phyloP scores from a whole-genome alignment of 2,329 filamentous ascomycete species.

The Microcera coccophila region DNA sequence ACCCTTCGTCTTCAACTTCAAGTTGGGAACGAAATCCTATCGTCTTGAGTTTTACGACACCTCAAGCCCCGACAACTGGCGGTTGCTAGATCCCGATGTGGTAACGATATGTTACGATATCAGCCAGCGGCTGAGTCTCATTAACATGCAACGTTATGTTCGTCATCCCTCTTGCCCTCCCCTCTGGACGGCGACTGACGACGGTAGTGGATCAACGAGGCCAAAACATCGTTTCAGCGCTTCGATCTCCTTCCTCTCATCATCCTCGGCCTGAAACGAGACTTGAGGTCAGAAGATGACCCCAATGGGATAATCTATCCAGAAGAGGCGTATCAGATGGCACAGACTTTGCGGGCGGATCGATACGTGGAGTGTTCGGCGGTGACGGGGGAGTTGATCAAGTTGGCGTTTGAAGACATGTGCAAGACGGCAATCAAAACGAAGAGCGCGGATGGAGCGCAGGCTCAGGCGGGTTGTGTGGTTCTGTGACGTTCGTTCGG shows the following conservation, averaged over 20 bases:
- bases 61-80: constrained; percentile 56
- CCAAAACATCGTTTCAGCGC: constrained; percentile 45
- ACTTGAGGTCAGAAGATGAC: constrained; percentile 54
- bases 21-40: constrained; percentile 37
- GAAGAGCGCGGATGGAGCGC: constrained; percentile 43
- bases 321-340: constrained; percentile 54
- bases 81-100: constrained; percentile 53
- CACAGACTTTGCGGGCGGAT: constrained; percentile 58
- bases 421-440: constrained; percentile 53
- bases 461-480: constrained; percentile 54
- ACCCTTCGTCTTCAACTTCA: constrained; percentile 57
- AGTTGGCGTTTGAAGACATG: constrained; percentile 57
- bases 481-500: constrained; percentile 39
- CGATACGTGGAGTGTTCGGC: constrained; percentile 63
- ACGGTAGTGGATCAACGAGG: constrained; percentile 55
- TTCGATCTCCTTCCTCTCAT: constrained; percentile 51
- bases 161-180: constrained; percentile 28
- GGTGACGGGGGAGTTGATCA: constrained; percentile 55
- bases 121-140: constrained; percentile 53
- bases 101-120: constrained; percentile 61
- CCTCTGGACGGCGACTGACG: constrained; percentile 3
- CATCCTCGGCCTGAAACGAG: constrained; percentile 58
- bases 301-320: constrained; percentile 59
- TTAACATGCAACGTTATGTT: constrained; percentile 56
- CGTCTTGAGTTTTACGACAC: constrained; percentile 60